Evolutionary conservation across 306 rosid genomes (phyloP).

Genomic region (Gynostemma pentaphyllum): DNA sequence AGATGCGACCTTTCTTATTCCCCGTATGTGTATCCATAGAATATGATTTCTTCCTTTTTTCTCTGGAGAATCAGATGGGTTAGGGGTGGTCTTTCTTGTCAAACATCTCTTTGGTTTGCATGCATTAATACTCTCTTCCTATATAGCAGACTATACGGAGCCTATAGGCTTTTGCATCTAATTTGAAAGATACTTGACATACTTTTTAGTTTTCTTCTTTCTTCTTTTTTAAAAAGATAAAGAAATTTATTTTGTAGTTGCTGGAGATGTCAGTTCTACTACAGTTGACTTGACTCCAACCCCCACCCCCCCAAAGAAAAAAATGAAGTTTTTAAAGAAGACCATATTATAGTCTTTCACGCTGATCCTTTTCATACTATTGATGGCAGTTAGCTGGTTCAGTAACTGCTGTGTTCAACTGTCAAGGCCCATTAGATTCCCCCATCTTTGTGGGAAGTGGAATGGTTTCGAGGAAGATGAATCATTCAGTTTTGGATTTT

Average conservation of each 20-base stretch:
- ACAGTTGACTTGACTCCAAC: not conserved
- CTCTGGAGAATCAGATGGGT: not conserved
- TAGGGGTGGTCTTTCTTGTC: slow-evolving; percentile 1
- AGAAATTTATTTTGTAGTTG: no score
- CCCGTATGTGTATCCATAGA: slow-evolving; percentile 46
- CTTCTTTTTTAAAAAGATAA: no score
- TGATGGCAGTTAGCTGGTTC: slow-evolving; percentile 88
- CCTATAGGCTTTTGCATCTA: not conserved
- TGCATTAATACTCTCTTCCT: not conserved
- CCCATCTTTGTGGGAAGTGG: slow-evolving; percentile 96
- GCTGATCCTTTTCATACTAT: slow-evolving; percentile 17
- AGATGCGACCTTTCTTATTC: slow-evolving; percentile 69
- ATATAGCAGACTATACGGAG: not conserved
- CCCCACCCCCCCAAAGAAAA: not conserved
- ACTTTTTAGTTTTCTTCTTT: no score
- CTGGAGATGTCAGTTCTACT: not conserved
- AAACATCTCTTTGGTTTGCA: not conserved
- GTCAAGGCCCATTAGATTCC: slow-evolving; percentile 87
- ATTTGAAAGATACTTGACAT: not conserved
- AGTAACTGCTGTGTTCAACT: slow-evolving; percentile 81
- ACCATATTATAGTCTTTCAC: not conserved
- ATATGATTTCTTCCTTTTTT: slow-evolving; percentile 2
- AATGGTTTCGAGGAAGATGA: slow-evolving; percentile 75
- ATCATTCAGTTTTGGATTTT: slow-evolving; percentile 36
- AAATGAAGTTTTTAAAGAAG: not conserved